Base-by-base conservation (phyloP, 2,329 filamentous ascomycete species). In the Aspergillus amoenus region DNA sequence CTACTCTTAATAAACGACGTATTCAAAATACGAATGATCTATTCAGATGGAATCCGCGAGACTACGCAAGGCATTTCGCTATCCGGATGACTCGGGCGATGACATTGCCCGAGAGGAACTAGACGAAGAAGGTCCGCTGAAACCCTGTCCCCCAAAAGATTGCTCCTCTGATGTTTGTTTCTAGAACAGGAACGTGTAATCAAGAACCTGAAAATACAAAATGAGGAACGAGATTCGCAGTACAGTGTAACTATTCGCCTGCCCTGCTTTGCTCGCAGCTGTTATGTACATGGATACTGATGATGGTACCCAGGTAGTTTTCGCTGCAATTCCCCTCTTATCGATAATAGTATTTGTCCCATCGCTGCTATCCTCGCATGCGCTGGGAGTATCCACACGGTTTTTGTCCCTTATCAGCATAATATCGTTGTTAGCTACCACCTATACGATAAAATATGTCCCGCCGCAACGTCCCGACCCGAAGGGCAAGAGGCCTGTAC, bases 21-120 rank as follows among this genome's bases (percentile, higher is more conserved):
- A 30, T 41, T 41, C 18, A 21, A 11, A 15, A 18, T 13, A 58
- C 54, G 42, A 48, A 48, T 21, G 9, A 18, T 13, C n/a, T n/a
- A 21, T 17, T 13, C 12, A 11, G 49, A 81, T 82, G 80, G 76
- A 79, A 55, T 75, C 82, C 41, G 78, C 89, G 52, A 86, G 89
- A 61, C 78, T 94, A 44, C 87, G 92, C 67, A 88, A 84, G 66
- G 88, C 89, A 8, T 94, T 95, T 75, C 84, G 83, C 59, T 94
- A 93, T 75, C 88, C 88, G 4, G 75, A 78, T 56, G 85, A 88
- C 66, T 80, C 81, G 47, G 78, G 81, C 60, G 76, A 78, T 44
- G 77, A 78, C 41, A 79, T 82, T 70, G 73, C 80, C 30, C 81
- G 83, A 12, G 82, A 86, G 63, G 83, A 86, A 55, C 79, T 94